phyloP scores from a whole-genome alignment of 306 rosid species.

The Delonix regia region DNA sequence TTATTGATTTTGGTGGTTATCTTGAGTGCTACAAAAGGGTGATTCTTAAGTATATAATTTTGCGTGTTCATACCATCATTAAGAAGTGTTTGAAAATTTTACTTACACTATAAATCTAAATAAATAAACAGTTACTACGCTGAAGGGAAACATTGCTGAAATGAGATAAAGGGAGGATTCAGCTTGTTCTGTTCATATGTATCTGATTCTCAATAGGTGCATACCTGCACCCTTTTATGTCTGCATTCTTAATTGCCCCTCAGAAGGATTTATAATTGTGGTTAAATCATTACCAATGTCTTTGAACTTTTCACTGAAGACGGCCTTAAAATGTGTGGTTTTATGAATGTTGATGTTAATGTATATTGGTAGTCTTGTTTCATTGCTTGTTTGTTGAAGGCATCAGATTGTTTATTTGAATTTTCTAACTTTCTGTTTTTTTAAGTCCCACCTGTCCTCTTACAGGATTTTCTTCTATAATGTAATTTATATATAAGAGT shows the following conservation, averaged over 20 bases:
- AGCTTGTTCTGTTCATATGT: not conserved
- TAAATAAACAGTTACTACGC: not conserved
- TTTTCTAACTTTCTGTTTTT: not conserved
- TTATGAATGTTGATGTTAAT: conserved; percentile 18
- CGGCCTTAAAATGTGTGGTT: not conserved
- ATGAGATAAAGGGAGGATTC: not conserved
- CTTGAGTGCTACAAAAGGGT: not conserved
- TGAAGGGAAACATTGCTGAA: conserved; percentile 8
- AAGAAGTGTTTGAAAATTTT: conserved; percentile 26
- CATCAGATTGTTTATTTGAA: not conserved
- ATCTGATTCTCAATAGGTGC: not conserved
- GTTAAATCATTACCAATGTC: not conserved
- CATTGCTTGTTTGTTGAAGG: not conserved
- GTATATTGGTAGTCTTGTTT: conserved; percentile 14
- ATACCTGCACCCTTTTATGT: not conserved
- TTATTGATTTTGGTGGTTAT: conserved; percentile 15
- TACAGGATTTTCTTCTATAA: conserved; percentile 2
- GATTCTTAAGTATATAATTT: conserved; percentile 11
- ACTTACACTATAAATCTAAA: conserved; percentile 5
- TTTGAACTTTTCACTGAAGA: conserved; percentile 14
- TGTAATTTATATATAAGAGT: conserved; percentile 12
- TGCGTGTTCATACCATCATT: not conserved
- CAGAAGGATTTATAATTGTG: not conserved
- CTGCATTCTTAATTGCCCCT: conserved; percentile 2
- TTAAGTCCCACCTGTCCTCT: not conserved